phyloP scores from a whole-genome alignment of 768 basidiomycete species.

The Psilocybe cyanescens region DNA sequence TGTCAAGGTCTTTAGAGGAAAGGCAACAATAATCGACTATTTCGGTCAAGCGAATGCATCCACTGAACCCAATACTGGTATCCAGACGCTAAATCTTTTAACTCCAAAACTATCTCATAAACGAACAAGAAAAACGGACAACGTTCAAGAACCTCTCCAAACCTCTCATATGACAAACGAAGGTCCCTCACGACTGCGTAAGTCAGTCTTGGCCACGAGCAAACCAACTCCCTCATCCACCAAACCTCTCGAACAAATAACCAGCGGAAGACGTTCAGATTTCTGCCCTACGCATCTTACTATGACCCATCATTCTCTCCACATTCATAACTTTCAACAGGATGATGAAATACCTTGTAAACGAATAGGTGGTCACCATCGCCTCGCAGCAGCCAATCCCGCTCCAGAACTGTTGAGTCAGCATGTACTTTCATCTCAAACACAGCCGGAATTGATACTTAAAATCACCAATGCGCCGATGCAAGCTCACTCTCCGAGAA shows the following conservation, averaged over 20 bases:
- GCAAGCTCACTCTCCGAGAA: background rate
- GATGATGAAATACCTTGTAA: background rate
- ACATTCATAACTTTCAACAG: background rate
- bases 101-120: background rate
- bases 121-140: background rate
- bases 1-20: background rate
- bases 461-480: background rate
- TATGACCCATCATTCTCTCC: background rate
- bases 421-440: constrained; percentile 40
- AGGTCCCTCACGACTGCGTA: background rate
- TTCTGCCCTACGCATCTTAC: background rate
- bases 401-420: background rate
- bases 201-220: background rate
- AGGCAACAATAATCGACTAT: background rate
- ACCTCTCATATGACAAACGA: background rate
- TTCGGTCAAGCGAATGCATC: background rate
- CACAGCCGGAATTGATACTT: constrained; percentile 23
- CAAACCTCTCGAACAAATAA: background rate
- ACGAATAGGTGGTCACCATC: background rate
- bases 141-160: background rate
- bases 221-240: background rate
- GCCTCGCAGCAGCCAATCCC: background rate
- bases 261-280: background rate
- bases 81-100: background rate
- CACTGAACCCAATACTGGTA: background rate